phyloP scores from a whole-genome alignment of 257 asterid species.

The Jacaranda mimosifolia region DNA sequence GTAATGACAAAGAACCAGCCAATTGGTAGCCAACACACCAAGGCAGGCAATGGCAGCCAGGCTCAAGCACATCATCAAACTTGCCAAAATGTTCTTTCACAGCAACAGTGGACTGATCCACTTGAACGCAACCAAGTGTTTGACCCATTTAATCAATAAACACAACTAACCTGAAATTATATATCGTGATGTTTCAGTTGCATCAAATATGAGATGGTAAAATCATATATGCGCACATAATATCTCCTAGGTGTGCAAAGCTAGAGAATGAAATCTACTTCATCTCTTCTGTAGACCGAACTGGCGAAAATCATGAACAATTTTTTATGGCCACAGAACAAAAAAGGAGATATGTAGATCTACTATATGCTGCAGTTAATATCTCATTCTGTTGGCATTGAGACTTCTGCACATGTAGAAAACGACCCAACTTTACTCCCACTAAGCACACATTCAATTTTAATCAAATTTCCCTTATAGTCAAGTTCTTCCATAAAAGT shows the following conservation, averaged over 20 bases:
- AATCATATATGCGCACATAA: background rate
- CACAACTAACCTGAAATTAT: constrained; percentile 21
- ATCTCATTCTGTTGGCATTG: background rate
- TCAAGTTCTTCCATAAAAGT: background rate
- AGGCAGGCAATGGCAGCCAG: constrained; percentile 65
- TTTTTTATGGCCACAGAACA: background rate
- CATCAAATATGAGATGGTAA: background rate
- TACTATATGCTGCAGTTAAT: background rate
- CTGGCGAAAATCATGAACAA: background rate
- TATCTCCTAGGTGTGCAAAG: background rate
- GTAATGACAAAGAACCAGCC: constrained; percentile 52
- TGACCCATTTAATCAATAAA: constrained; percentile 51
- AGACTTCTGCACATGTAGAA: background rate
- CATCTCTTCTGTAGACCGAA: background rate
- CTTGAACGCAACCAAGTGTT: constrained; percentile 54
- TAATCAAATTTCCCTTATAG: background rate
- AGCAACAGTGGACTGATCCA: constrained; percentile 60
- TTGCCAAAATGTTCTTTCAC: constrained; percentile 58
- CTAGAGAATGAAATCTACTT: background rate
- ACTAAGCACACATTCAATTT: background rate
- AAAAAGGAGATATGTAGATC: background rate
- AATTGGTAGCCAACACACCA: constrained; percentile 58
- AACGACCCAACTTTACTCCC: background rate
- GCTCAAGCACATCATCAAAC: constrained; percentile 54
- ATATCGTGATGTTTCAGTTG: background rate